phyloP scores from a whole-genome alignment of 2,329 filamentous ascomycete species.

The Fusarium floridanum region DNA sequence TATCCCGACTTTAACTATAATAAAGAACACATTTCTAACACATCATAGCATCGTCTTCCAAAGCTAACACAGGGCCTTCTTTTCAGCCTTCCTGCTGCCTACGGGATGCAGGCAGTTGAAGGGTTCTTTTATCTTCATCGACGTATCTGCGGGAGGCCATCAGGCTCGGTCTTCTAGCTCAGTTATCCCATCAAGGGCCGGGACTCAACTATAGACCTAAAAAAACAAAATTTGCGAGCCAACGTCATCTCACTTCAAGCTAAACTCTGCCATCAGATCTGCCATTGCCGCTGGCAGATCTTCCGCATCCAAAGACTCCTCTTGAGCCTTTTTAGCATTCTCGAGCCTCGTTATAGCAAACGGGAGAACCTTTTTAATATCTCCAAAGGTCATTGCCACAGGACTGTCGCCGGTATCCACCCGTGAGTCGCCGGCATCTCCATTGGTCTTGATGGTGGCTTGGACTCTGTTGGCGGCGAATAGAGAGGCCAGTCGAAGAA shows the following conservation, averaged over 20 bases:
- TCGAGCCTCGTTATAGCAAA: not conserved
- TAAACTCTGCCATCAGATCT: not conserved
- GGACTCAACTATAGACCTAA: no score
- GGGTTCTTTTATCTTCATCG: no score
- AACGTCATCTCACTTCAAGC: not conserved
- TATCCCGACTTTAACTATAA: no score
- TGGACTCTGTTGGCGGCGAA: not conserved
- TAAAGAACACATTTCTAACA: no score
- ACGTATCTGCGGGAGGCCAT: no score
- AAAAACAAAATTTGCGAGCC: no score
- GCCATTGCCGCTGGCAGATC: not conserved
- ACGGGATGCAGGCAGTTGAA: no score
- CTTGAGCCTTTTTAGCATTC: not conserved
- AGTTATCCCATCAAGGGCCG: no score
- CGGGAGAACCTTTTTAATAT: not conserved
- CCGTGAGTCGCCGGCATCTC: not conserved
- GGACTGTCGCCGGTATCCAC: not conserved
- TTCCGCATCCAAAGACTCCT: not conserved
- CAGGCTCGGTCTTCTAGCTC: no score
- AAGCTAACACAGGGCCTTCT: no score
- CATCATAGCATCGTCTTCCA: no score
- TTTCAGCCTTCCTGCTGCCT: no score
- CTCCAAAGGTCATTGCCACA: not conserved
- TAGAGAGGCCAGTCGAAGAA: not conserved
- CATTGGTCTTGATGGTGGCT: not conserved